Conservation (phyloP, 1,284 basidiomycete species). For the Mycena citricolor region DNA sequence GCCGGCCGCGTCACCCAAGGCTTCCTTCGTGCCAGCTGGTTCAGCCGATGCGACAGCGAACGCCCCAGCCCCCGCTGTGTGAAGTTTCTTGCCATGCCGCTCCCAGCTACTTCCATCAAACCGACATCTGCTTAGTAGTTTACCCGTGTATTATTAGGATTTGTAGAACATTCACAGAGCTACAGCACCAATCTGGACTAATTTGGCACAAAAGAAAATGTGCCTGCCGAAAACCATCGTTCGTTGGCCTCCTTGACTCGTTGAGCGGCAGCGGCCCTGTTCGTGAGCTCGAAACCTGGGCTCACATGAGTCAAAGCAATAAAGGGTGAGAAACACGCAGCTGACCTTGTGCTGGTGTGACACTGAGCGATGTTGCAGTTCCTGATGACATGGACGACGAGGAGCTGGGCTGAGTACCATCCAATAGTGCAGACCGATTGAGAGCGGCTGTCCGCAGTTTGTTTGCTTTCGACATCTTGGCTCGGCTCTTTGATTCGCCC, state of each 20-base stretch:
- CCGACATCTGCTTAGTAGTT: slow-evolving; percentile 12
- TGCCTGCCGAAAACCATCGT: slow-evolving; percentile 86
- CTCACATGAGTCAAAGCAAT: slow-evolving; percentile 17
- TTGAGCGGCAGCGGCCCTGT: slow-evolving; percentile 74
- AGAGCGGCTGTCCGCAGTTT: slow-evolving; percentile 86
- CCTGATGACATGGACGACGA: slow-evolving; percentile 53
- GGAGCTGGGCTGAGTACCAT: slow-evolving; percentile 44
- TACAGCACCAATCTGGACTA: slow-evolving; percentile 37
- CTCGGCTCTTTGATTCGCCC: slow-evolving; percentile 87
- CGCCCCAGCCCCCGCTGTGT: slow-evolving; percentile 61
- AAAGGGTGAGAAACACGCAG: slow-evolving; percentile 10
- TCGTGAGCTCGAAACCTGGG: slow-evolving; percentile 84
- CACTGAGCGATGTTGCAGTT: slow-evolving; percentile 87
- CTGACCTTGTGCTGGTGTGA: slow-evolving; percentile 94
- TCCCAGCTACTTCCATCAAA: slow-evolving; percentile 12
- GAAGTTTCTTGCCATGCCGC: slow-evolving; percentile 30
- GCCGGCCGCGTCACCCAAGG: slow-evolving; percentile 64
- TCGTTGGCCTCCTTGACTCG: slow-evolving; percentile 91
- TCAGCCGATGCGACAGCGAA: slow-evolving; percentile 65
- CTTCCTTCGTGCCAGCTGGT: no score
- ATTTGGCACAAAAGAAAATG: slow-evolving; percentile 79
- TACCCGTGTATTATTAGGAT: slow-evolving; percentile 22
- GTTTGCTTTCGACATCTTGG: slow-evolving; percentile 96
- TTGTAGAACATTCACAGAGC: not conserved
- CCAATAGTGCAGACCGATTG: slow-evolving; percentile 65